Evolutionary conservation across 2,329 filamentous ascomycete genomes (phyloP), one percentile per base, ranked within the genome.

Genomic region (Exophiala sp.): DNA sequence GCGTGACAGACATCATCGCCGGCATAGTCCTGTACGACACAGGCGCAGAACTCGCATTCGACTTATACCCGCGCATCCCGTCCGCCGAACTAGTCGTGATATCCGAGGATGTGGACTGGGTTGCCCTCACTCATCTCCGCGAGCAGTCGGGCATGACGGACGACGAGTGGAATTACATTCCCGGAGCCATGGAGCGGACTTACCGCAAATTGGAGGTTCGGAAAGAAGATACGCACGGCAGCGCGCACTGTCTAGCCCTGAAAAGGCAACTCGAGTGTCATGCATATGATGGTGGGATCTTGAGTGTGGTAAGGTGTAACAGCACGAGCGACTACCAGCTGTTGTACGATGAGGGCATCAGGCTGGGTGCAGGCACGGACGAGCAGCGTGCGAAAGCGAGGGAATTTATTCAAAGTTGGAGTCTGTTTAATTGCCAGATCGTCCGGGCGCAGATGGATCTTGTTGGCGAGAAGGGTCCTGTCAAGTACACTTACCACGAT

Each of bases 1-100:
- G 10, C 4, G 12, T 16, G 4, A 52, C 61, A 0, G 58, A 58
- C 2, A 58, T 65, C 5, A 65, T 73, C 2, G 63, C 57, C 1
- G 70, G 71, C 1, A 69, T 73, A 63, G 69, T 74, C 1, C 65
- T 74, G 5, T 61, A 55, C 3, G 71, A 75, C 18, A 66, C 65
- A 16, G 62, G 67, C 20, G 69, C 70, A 1, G 72, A 74, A 49
- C 64, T 66, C 18, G 62, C 65, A 21, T 55, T 51, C 39, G 57
- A 65, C 20, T 66, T 68, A 42, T 69, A 71, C 49, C 58, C 50
- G 8, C 39, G 47, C 7, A 49, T 69, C 5, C 69, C 67, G 0
- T 65, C 71, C 48, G 57, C 59, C 2, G 64, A 69, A 41, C 64
- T 72, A 14, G 39, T 40, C 5, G 65, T 69, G 4, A 62, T 72